phyloP scores from a whole-genome alignment of 192 early-diverging fungal species.

The Backusella sp. region DNA sequence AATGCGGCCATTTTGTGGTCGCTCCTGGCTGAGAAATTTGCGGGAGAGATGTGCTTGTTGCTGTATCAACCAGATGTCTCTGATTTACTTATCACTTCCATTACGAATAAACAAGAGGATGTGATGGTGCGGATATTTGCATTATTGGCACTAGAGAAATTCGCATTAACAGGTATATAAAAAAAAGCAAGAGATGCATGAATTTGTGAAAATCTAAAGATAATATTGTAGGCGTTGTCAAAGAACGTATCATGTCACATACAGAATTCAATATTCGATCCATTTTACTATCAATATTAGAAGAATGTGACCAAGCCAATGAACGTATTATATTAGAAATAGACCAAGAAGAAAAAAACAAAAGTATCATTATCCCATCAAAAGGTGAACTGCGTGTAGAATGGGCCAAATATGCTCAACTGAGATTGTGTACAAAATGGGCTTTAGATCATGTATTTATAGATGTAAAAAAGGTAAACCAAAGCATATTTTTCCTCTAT shows the following conservation, averaged over 20 bases:
- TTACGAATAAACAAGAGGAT: slow-evolving; percentile 37
- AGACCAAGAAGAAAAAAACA: neutral
- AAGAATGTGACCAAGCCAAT: slow-evolving; percentile 21
- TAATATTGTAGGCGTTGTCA: slow-evolving; percentile 12
- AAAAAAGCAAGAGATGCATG: slow-evolving; percentile 21
- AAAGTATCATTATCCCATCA: slow-evolving; percentile 15
- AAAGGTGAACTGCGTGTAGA: slow-evolving; percentile 12
- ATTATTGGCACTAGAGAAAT: slow-evolving; percentile 57
- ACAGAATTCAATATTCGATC: slow-evolving; percentile 6
- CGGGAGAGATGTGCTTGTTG: slow-evolving; percentile 51
- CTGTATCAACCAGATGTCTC: slow-evolving; percentile 48
- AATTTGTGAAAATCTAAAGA: neutral
- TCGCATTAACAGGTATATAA: slow-evolving; percentile 50
- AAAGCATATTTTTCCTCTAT: neutral
- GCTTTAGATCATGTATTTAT: slow-evolving; percentile 50
- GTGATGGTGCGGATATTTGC: slow-evolving; percentile 49
- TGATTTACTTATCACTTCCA: slow-evolving; percentile 41
- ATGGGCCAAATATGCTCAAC: slow-evolving; percentile 32
- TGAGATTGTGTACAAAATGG: slow-evolving; percentile 54
- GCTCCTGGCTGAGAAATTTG: slow-evolving; percentile 50
- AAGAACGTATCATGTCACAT: slow-evolving; percentile 12
- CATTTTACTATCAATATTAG: neutral
- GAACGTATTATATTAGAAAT: neutral
- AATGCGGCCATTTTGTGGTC: slow-evolving; percentile 55
- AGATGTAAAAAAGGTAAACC: slow-evolving; percentile 15